phyloP scores from a whole-genome alignment of 2,329 filamentous ascomycete species.

The Colletotrichum higginsianum region DNA sequence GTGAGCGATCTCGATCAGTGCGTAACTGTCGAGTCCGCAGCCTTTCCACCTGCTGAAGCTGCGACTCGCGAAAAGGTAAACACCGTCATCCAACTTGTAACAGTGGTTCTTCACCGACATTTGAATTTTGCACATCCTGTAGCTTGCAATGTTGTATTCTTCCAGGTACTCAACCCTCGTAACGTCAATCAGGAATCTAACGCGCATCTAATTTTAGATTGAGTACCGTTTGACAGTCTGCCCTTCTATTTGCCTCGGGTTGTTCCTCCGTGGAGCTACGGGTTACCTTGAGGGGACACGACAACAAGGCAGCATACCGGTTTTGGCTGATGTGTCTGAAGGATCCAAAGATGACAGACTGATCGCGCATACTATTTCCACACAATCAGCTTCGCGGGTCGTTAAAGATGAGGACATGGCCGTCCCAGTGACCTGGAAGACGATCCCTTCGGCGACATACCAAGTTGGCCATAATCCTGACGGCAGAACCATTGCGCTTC shows the following conservation, averaged over 20 bases:
- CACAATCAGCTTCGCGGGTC: conserved; percentile 43
- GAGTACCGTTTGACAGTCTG: conserved; percentile 49
- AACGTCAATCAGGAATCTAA: conserved; percentile 5
- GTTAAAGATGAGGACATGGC: conserved; percentile 50
- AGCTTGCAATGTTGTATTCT: not conserved
- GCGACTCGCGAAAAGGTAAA: conserved; percentile 49
- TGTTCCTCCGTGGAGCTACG: conserved; percentile 43
- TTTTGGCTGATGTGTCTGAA: conserved; percentile 23
- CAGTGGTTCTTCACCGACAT: too few relatives aligned
- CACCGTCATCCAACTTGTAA: not conserved
- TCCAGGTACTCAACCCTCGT: not conserved
- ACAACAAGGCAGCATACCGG: conserved; percentile 23
- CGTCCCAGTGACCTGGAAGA: conserved; percentile 47
- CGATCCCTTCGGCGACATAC: conserved; percentile 32
- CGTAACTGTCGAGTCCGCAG: conserved; percentile 46
- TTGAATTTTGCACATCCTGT: not conserved
- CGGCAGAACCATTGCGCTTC: conserved; percentile 49
- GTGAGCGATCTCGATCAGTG: conserved; percentile 47
- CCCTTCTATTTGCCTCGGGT: conserved; percentile 48
- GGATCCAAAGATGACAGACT: conserved; percentile 41
- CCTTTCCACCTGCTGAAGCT: conserved; percentile 49
- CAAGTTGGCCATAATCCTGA: conserved; percentile 46
- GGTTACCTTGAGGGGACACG: conserved; percentile 15
- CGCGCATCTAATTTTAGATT: conserved; percentile 43
- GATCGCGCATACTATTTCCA: conserved; percentile 49